Percentiles rank a stretch among this genome's conserved stretches.
These are phyloP conservation scores for Geotrichum carabidarum DNA, from an alignment of 1,139 yeast species.

Conservation along the genomic window DNA sequence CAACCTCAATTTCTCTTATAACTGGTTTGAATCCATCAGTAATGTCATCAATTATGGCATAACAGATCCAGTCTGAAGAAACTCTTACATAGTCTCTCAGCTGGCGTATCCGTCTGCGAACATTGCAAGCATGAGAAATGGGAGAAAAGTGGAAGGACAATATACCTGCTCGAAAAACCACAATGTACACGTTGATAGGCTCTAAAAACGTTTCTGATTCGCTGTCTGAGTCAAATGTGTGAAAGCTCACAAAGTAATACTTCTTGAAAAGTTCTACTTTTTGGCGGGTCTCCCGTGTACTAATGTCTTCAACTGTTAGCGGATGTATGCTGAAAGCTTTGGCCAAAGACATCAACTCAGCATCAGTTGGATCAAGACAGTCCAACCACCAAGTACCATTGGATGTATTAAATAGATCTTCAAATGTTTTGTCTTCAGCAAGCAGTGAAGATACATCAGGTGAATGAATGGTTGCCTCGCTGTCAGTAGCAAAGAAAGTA, in stretches of 20 bases:
- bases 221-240: conserved; percentile 71
- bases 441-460: conserved; percentile 77
- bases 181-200: conserved; percentile 81
- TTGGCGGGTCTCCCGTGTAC: conserved; percentile 87
- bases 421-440: conserved; percentile 57
- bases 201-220: conserved; percentile 75
- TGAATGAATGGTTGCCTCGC: conserved; percentile 84
- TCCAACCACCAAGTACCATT: conserved; percentile 78
- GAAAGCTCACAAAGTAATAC: conserved; percentile 87
- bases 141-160: conserved; percentile 83
- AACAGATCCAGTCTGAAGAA: conserved; percentile 89
- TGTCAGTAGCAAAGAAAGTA: conserved; percentile 72
- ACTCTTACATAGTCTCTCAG: conserved; percentile 82
- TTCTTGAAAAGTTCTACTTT: conserved; percentile 87
- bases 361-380: conserved; percentile 87
- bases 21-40: conserved; percentile 93
- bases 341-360: conserved; percentile 85
- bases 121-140: conserved; percentile 75
- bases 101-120: conserved; percentile 86
- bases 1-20: conserved; percentile 78
- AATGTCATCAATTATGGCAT: conserved; percentile 88
- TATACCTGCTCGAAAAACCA: conserved; percentile 80
- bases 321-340: conserved; percentile 94
- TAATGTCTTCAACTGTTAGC: conserved; percentile 90
- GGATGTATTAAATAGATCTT: conserved; percentile 57